A percentile compares a stretch with the other conserved stretches of the same genome.
Conservation (phyloP, 2,329 filamentous ascomycete species). For the Aspergillus sp. region DNA sequence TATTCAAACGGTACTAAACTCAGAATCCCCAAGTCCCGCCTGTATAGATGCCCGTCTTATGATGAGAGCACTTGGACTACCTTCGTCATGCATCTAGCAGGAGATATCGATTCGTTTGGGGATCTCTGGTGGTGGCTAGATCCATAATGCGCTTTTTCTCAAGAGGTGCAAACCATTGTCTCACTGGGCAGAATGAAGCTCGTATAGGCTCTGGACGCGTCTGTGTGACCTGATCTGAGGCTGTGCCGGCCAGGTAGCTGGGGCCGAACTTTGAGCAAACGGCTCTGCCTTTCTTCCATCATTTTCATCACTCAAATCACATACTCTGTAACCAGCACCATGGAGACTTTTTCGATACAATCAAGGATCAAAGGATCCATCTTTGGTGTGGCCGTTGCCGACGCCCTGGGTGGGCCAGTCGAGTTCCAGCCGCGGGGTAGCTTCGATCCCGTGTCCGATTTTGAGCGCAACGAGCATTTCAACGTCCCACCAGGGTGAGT, state of each 20-base stretch:
- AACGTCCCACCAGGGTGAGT: not conserved
- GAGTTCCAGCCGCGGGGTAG: slow-evolving; percentile 43
- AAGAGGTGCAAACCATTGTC: not conserved
- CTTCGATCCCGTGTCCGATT: slow-evolving; percentile 40
- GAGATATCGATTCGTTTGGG: not conserved
- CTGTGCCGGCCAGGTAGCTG: not conserved
- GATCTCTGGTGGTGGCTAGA: not conserved
- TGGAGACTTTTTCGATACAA: not conserved
- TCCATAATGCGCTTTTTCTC: not conserved
- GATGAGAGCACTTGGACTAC: not conserved
- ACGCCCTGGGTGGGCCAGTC: slow-evolving; percentile 50
- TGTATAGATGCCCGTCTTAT: not conserved
- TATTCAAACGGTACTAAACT: too few species aligned
- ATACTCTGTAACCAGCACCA: not conserved
- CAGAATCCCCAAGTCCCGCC: not conserved
- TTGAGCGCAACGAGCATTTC: slow-evolving; percentile 1
- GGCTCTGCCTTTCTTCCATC: not conserved
- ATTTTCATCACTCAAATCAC: not conserved
- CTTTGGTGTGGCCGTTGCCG: slow-evolving; percentile 46
- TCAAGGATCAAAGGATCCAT: slow-evolving; percentile 34
- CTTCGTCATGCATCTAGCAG: not conserved
- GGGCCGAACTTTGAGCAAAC: not conserved
- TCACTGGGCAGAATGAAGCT: not conserved
- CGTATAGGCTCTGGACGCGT: not conserved
- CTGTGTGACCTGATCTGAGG: not conserved